phyloP scores from a whole-genome alignment of 108 stramenopile genomes.

The Cyclotella choctawhatcheeana region DNA sequence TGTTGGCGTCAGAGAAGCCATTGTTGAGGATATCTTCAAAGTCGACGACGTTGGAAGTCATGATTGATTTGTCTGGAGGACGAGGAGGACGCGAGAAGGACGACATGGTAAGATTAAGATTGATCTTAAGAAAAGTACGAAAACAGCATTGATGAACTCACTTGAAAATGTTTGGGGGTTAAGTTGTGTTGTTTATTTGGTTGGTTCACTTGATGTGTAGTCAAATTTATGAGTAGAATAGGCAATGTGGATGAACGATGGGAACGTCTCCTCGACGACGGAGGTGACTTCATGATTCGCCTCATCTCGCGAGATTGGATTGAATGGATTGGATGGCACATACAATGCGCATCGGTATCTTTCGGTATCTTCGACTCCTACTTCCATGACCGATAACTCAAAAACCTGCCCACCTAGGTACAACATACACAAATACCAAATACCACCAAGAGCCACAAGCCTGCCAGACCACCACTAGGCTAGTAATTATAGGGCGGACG shows the following conservation, averaged over 20 bases:
- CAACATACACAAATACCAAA: too few relatives aligned
- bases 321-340: too few relatives aligned
- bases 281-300: too few relatives aligned
- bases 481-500: too few relatives aligned
- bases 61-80: slow-evolving; percentile 20
- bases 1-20: slow-evolving; percentile 87
- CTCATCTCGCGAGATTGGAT: slow-evolving; percentile 3
- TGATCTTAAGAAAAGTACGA: not conserved
- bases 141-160: not conserved
- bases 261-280: too few relatives aligned
- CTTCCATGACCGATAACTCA: too few relatives aligned
- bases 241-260: not conserved
- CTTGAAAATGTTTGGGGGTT: not conserved
- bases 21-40: slow-evolving; percentile 85
- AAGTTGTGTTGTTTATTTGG: too few relatives aligned
- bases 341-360: too few relatives aligned
- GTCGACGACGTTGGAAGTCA: slow-evolving; percentile 84
- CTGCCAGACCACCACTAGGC: too few relatives aligned
- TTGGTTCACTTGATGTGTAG: not conserved
- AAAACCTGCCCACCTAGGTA: too few relatives aligned
- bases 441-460: too few relatives aligned
- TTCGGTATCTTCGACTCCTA: too few relatives aligned
- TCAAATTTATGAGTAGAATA: not conserved
- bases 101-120: not conserved
- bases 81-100: not conserved